phyloP scores from a whole-genome alignment of 805 yeast species.

The Starmerella sp. region DNA sequence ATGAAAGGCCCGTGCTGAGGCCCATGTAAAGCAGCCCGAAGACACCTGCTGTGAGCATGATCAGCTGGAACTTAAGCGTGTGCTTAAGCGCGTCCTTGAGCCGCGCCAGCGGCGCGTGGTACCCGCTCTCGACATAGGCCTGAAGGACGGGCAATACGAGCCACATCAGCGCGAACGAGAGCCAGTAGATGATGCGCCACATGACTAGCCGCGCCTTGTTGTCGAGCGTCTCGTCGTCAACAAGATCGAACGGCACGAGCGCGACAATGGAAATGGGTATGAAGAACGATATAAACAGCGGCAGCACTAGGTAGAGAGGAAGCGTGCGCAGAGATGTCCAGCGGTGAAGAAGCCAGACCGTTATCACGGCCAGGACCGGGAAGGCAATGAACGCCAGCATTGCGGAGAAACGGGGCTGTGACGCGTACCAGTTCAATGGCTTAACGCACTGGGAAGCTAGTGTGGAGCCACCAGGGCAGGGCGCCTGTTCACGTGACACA shows the following conservation, averaged over 20 bases:
- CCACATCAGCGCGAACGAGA: constrained; percentile 73
- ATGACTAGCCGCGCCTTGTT: constrained; percentile 38
- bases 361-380: constrained; percentile 17
- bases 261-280: constrained; percentile 67
- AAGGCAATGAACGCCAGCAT: constrained; percentile 20
- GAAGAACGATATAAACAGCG: constrained; percentile 38
- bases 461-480: neutral
- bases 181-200: constrained; percentile 75
- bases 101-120: constrained; percentile 38
- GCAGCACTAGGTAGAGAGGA: constrained; percentile 19
- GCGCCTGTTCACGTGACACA: neutral
- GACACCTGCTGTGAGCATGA: constrained; percentile 42
- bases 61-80: constrained; percentile 50
- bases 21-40: constrained; percentile 51
- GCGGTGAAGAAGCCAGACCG: constrained; percentile 18
- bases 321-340: constrained; percentile 17
- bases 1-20: constrained; percentile 42
- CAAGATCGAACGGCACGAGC: constrained; percentile 62
- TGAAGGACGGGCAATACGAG: constrained; percentile 58
- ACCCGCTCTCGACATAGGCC: constrained; percentile 62
- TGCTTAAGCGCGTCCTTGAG: constrained; percentile 46
- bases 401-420: neutral
- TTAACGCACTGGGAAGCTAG: too few relatives aligned
- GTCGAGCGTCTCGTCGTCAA: constrained; percentile 41
- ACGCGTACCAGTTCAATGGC: neutral